Base-by-base conservation (phyloP, 108 stramenopile genomes). In the Conticribra guillardii region DNA sequence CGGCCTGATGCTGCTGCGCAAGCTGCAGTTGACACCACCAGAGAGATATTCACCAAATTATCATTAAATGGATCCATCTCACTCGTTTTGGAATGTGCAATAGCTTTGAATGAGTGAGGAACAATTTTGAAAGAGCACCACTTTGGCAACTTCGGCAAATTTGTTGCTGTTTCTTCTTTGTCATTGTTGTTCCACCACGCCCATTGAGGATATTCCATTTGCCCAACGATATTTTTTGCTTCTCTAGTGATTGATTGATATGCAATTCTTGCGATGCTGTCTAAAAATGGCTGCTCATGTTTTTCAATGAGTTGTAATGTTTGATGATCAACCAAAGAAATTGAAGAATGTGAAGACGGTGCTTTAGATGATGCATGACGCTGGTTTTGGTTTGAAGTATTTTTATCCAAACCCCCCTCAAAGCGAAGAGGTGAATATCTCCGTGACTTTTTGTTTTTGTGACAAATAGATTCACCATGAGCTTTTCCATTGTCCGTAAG, bases 1-100 rank as follows among this genome's bases (percentile, higher is more conserved):
- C 54, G 61, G 66, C 89, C 89, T 7, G 86, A 60, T 48, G 89
- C 75, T 48, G 87, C 82, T 29, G 87, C 86, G 58, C 89, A 90
- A 17, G 87, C 84, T 0, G 57, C 73, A 45, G 86, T 81, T 0
- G 80, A 77, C 15, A 45, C 70, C 37, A 69, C 45, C 8, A 81
- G n/a, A 23, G 19, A 8, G 28, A 79, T 5, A 69, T 69, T 21
- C 51, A n/a, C n/a, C n/a, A 44, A 4, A 8, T 24, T 4, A 51
- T n/a, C n/a, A n/a, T 51, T 15, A 18, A 15, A 4, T 22, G 16
- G n/a, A 64, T 47, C 11, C 24, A 29, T 17, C 37, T 21, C 58
- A 37, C 27, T 49, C 28, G 53, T 37, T 53, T 46, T 34, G 54
- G 68, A 28, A 44, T 34, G 46, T 31, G 32, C 62, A 2, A n/a